These are phyloP conservation scores for Narthecium ossifragum DNA, from an alignment of 106 monocot genomes.

Conservation along the genomic window DNA sequence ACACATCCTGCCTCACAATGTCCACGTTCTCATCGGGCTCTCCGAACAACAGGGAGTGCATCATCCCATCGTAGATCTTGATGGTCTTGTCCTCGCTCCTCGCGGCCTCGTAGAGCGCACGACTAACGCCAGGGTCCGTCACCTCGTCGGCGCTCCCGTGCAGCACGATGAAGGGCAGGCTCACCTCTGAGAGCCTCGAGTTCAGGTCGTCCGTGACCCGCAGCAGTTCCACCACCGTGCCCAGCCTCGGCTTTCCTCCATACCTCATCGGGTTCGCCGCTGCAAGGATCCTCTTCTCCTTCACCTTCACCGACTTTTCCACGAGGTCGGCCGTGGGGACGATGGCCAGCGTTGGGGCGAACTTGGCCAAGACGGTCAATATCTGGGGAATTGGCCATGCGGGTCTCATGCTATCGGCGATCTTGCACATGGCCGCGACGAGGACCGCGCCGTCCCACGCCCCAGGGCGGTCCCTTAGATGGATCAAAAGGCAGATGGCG, in stretches of 20 bases:
- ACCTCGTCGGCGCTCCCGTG: constrained; percentile 86
- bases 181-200: constrained; percentile 42
- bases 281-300: constrained; percentile 55
- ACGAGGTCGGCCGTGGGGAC: constrained; percentile 73
- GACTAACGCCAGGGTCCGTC: constrained; percentile 77
- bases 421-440: constrained; percentile 82
- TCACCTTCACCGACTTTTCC: constrained; percentile 68
- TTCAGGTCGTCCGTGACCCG: constrained; percentile 55
- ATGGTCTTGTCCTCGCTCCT: constrained; percentile 72
- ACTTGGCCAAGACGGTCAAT: constrained; percentile 38
- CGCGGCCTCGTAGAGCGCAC: constrained; percentile 48
- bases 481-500: constrained; percentile 66
- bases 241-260: constrained; percentile 66
- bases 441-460: constrained; percentile 66
- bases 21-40: constrained; percentile 69
- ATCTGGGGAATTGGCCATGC: constrained; percentile 63
- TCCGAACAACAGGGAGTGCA: constrained; percentile 85
- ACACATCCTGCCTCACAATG: constrained; percentile 46
- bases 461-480: constrained; percentile 25
- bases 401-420: constrained; percentile 62
- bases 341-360: constrained; percentile 52
- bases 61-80: constrained; percentile 78
- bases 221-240: constrained; percentile 77
- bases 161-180: constrained; percentile 65
- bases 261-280: constrained; percentile 68